phyloP scores from a whole-genome alignment of 1,284 basidiomycete genomes.

The Chondrostereum purpureum region DNA sequence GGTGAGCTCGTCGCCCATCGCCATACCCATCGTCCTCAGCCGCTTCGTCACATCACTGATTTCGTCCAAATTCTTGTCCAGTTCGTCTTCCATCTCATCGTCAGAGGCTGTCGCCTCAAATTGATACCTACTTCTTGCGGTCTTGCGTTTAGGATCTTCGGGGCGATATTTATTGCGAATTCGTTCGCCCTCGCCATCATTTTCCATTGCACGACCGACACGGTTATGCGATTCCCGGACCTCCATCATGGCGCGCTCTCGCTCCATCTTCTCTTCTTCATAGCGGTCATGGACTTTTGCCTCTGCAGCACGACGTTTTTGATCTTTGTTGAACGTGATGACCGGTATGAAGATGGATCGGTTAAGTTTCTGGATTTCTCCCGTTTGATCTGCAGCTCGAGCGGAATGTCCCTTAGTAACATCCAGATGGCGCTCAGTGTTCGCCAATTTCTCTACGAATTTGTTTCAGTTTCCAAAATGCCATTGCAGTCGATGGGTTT shows the following conservation, averaged over 20 bases:
- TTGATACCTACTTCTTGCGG: constrained; percentile 81
- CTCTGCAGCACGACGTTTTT: constrained; percentile 86
- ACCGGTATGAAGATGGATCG: constrained; percentile 92
- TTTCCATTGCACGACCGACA: constrained; percentile 65
- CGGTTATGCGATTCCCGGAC: constrained; percentile 84
- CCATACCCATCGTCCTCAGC: constrained; percentile 78
- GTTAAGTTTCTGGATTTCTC: constrained; percentile 91
- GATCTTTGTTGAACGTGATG: constrained; percentile 86
- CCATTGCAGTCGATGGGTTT: no score
- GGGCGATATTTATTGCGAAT: constrained; percentile 36
- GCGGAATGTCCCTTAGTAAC: constrained; percentile 85
- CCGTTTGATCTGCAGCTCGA: constrained; percentile 89
- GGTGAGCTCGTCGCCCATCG: constrained; percentile 81
- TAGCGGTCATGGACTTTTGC: constrained; percentile 85
- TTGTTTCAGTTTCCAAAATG: no score
- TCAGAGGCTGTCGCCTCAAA: constrained; percentile 96
- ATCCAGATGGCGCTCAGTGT: constrained; percentile 94
- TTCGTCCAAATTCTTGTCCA: constrained; percentile 91
- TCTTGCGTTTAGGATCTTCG: constrained; percentile 47
- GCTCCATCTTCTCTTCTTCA: constrained; percentile 81
- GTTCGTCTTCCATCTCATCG: constrained; percentile 88
- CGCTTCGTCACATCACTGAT: constrained; percentile 77
- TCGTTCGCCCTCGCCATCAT: constrained; percentile 35
- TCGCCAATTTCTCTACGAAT: constrained; percentile 77
- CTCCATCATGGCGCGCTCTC: constrained; percentile 81